These are phyloP conservation scores for Torulaspora delbrueckii DNA, from an alignment of 805 yeast species.

Conservation along the genomic window DNA sequence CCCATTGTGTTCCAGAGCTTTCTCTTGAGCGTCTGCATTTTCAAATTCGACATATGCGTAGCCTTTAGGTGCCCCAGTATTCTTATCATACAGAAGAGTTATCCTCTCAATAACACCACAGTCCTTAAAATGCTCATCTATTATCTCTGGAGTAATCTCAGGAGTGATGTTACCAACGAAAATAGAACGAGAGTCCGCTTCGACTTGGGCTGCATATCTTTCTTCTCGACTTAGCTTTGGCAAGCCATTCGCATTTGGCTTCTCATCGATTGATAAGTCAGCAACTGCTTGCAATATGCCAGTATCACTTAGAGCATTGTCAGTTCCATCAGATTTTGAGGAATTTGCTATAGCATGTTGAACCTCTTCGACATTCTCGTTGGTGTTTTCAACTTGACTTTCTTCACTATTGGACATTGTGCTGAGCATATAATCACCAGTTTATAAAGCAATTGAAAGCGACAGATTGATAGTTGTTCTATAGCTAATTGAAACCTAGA, in stretches of 20 bases:
- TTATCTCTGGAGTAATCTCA: slow-evolving; percentile 45
- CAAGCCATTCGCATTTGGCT: slow-evolving; percentile 1
- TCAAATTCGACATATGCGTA: slow-evolving; percentile 62
- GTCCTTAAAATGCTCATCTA: slow-evolving; percentile 44
- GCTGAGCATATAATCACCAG: background rate
- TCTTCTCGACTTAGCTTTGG: slow-evolving; percentile 16
- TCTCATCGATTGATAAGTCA: slow-evolving; percentile 2
- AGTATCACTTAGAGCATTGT: background rate
- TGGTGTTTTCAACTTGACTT: background rate
- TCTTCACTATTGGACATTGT: background rate
- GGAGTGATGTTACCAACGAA: slow-evolving; percentile 50
- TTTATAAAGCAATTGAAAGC: too few relatives aligned
- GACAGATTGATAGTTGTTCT: background rate
- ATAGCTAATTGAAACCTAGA: too few relatives aligned
- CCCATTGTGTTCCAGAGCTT: slow-evolving; percentile 45
- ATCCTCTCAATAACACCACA: slow-evolving; percentile 48
- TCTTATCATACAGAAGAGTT: slow-evolving; percentile 42
- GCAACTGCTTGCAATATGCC: background rate
- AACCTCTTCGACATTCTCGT: background rate
- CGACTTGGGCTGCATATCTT: slow-evolving; percentile 35
- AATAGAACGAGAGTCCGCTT: slow-evolving; percentile 48
- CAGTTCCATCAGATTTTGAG: background rate
- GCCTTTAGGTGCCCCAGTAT: slow-evolving; percentile 48
- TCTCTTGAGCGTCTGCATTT: slow-evolving; percentile 37
- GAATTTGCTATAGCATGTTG: background rate